Percentiles rank a stretch among this genome's conserved stretches.
phyloP scores from a whole-genome alignment of 257 asterid genomes.

The Nicotiana noctiflora region DNA sequence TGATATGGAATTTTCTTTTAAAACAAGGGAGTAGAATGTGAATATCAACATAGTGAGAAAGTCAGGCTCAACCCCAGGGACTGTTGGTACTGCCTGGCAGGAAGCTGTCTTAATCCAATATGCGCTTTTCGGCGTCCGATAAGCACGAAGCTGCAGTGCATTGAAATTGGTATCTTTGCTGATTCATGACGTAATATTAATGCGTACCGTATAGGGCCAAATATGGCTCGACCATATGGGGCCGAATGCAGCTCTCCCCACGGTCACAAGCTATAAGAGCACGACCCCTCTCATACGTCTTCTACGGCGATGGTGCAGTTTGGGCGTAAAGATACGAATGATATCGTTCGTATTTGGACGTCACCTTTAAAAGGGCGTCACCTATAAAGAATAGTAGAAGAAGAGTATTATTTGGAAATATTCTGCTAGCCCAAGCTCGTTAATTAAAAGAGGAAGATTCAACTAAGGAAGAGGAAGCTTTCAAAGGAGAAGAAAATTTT shows the following conservation, averaged over 20 bases:
- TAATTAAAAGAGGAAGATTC: too few species aligned
- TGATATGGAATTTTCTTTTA: background rate
- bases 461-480: too few species aligned
- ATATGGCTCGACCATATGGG: background rate
- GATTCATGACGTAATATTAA: background rate
- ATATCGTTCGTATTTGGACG: too few species aligned
- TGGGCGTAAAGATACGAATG: too few species aligned
- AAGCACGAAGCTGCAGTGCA: slow-evolving; percentile 5
- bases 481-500: too few species aligned
- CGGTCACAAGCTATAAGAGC: background rate
- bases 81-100: slow-evolving; percentile 35
- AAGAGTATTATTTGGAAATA: too few species aligned
- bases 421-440: too few species aligned
- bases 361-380: too few species aligned
- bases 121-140: slow-evolving; percentile 43
- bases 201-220: background rate
- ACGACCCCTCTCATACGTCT: too few species aligned
- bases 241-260: background rate
- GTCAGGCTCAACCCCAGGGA: slow-evolving; percentile 46
- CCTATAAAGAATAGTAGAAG: too few species aligned
- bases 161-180: background rate
- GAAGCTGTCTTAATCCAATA: slow-evolving; percentile 29
- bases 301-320: too few species aligned
- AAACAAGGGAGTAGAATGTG: slow-evolving; percentile 32
- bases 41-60: slow-evolving; percentile 37